Conservation (phyloP, 768 basidiomycete genomes). For the Leucosporidium creatinivorum region DNA sequence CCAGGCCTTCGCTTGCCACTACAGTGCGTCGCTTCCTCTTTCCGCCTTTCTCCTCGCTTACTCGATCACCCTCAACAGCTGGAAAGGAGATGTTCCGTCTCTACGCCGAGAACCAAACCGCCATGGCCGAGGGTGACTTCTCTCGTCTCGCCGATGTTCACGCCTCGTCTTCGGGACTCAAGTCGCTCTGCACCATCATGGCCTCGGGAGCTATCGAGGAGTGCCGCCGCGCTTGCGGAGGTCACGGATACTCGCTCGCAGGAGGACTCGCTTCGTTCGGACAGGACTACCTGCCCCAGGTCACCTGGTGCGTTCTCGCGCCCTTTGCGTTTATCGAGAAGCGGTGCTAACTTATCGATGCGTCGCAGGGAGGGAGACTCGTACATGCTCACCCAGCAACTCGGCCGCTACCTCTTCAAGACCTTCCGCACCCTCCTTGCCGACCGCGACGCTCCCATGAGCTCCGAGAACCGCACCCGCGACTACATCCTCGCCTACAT, state of each 20-base stretch:
- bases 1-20: conserved; percentile 29
- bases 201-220: conserved; percentile 36
- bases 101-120: conserved; percentile 30
- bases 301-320: conserved; percentile 25
- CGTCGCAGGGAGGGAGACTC: conserved; percentile 33
- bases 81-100: conserved; percentile 31
- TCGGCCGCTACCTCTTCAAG: conserved; percentile 35
- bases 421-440: conserved; percentile 22
- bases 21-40: conserved; percentile 1
- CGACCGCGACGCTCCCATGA: conserved; percentile 20
- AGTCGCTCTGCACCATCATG: conserved; percentile 35
- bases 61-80: neutral
- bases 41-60: too few relatives aligned
- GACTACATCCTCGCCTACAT: conserved; percentile 32
- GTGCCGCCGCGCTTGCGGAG: conserved; percentile 39
- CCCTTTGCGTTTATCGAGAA: neutral
- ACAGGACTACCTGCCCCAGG: conserved; percentile 36
- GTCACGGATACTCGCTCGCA: conserved; percentile 37
- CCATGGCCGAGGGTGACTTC: conserved; percentile 34
- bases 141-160: conserved; percentile 38
- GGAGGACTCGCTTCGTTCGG: conserved; percentile 35
- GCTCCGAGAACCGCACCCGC: conserved; percentile 24
- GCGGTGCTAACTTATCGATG: neutral
- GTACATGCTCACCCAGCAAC: conserved; percentile 36
- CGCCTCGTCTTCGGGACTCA: conserved; percentile 36